Evolutionary conservation across 2,329 filamentous ascomycete species (phyloP).

Genomic region (Rhinocladiella similis): DNA sequence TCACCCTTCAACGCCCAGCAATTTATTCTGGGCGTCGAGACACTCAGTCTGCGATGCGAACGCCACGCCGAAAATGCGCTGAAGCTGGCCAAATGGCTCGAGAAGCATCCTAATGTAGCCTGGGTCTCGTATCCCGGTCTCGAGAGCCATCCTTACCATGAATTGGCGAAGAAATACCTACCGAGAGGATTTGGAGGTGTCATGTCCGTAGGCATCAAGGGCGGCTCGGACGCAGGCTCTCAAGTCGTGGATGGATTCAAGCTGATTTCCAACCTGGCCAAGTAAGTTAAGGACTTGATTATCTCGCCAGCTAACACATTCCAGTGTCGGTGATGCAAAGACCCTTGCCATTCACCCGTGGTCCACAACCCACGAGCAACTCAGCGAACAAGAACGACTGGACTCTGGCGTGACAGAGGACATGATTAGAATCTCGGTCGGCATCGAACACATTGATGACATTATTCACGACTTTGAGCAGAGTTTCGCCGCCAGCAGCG

Average conservation of each 20-base stretch:
- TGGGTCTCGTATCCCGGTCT: slow-evolving; percentile 96
- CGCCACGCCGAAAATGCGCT: slow-evolving; percentile 83
- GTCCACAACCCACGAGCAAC: slow-evolving; percentile 87
- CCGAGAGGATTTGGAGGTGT: slow-evolving; percentile 84
- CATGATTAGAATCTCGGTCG: slow-evolving; percentile 86
- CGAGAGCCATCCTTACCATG: slow-evolving; percentile 76
- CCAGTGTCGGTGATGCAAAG: slow-evolving; percentile 80
- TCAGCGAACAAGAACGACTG: slow-evolving; percentile 73
- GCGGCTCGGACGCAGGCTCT: slow-evolving; percentile 77
- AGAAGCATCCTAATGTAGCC: slow-evolving; percentile 77
- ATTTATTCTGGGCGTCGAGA: slow-evolving; percentile 85
- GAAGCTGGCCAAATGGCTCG: slow-evolving; percentile 76
- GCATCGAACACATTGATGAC: slow-evolving; percentile 90
- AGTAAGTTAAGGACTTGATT: slow-evolving; percentile 48
- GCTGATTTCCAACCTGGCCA: slow-evolving; percentile 92
- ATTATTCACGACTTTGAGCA: slow-evolving; percentile 91
- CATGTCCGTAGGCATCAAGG: slow-evolving; percentile 89
- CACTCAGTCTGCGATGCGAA: slow-evolving; percentile 81
- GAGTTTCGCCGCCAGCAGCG: slow-evolving; percentile 63
- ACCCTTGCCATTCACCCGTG: slow-evolving; percentile 87
- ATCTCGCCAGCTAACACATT: slow-evolving; percentile 1
- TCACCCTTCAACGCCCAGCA: slow-evolving; percentile 94
- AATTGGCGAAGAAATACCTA: slow-evolving; percentile 82
- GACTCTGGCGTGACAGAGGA: slow-evolving; percentile 78
- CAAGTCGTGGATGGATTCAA: slow-evolving; percentile 93